phyloP scores from a whole-genome alignment of 2,329 filamentous ascomycete genomes.

The Alternaria sp. region DNA sequence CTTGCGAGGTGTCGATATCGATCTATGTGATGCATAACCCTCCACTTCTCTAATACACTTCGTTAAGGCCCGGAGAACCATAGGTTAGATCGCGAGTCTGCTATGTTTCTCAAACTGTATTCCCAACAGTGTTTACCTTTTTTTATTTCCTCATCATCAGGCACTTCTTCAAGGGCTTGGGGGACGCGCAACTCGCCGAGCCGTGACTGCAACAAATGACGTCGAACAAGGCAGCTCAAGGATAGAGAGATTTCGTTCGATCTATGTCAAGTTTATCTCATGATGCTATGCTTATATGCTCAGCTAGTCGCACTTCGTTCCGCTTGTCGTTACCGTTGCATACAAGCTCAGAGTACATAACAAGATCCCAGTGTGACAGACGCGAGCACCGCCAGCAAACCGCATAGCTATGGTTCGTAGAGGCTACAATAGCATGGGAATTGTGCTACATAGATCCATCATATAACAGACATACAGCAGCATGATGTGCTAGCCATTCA shows the following conservation, averaged over 20 bases:
- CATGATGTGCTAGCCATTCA: background rate
- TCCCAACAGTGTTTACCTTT: too few relatives aligned
- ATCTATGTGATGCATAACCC: too few relatives aligned
- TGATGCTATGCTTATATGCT: background rate
- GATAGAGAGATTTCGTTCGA: too few relatives aligned
- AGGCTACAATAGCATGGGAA: accelerated
- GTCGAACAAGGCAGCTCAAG: too few relatives aligned
- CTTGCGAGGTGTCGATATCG: accelerated
- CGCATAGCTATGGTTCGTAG: background rate
- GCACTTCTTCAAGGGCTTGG: too few relatives aligned
- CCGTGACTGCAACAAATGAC: too few relatives aligned
- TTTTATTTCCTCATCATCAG: too few relatives aligned
- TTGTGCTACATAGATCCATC: accelerated
- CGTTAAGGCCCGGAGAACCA: accelerated
- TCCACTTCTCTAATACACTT: accelerated
- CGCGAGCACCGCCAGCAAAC: background rate
- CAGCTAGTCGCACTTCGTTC: background rate
- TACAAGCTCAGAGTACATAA: accelerated
- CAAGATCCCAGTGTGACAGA: background rate
- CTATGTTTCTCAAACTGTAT: too few relatives aligned
- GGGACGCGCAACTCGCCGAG: too few relatives aligned
- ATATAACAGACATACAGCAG: background rate
- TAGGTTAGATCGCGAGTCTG: accelerated
- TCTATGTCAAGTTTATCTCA: too few relatives aligned
- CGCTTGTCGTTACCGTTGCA: accelerated